A percentile compares a stretch with the other conserved stretches of the same genome.
These are phyloP conservation scores for Acer campestre DNA, from an alignment of 345 rosid species.

Conservation along the genomic window DNA sequence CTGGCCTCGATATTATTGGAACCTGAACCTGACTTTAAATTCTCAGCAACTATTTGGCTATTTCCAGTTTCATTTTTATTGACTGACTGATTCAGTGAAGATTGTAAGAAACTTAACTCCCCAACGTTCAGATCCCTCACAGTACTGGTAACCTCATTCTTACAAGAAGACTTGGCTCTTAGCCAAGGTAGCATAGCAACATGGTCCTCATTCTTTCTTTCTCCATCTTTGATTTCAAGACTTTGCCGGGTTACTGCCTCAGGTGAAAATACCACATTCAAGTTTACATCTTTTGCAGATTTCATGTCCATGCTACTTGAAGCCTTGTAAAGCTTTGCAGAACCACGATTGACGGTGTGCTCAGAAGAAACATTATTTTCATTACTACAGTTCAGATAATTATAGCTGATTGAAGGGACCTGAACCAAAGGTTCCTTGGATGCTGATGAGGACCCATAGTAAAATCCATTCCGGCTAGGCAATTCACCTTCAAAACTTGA, in stretches of 20 bases:
- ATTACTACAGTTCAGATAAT: conserved; percentile 35
- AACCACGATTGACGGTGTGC: conserved; percentile 26
- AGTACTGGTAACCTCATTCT: conserved; percentile 36
- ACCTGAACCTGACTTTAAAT: conserved; percentile 42
- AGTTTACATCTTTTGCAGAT: conserved; percentile 42
- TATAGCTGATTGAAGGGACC: conserved; percentile 31
- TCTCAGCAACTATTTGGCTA: conserved; percentile 33
- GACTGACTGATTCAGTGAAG: conserved; percentile 37
- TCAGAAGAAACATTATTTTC: conserved; percentile 34
- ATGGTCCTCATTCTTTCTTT: conserved; percentile 47
- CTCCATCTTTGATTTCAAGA: conserved; percentile 45
- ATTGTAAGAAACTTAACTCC: conserved; percentile 34
- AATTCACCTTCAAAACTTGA: conserved; percentile 50
- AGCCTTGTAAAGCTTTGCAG: conserved; percentile 33
- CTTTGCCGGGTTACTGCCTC: conserved; percentile 31
- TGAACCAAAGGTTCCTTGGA: conserved; percentile 40
- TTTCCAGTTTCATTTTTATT: conserved; percentile 40
- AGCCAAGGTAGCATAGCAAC: conserved; percentile 67
- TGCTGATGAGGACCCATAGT: conserved; percentile 56
- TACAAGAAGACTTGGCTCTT: conserved; percentile 42
- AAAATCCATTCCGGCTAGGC: conserved; percentile 49
- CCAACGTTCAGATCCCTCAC: conserved; percentile 48
- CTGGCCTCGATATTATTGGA: conserved; percentile 39
- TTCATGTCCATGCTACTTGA: conserved; percentile 35
- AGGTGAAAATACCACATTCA: conserved; percentile 49